Conservation (phyloP, 1,284 basidiomycete genomes). For the Malassezia vespertilionis region DNA sequence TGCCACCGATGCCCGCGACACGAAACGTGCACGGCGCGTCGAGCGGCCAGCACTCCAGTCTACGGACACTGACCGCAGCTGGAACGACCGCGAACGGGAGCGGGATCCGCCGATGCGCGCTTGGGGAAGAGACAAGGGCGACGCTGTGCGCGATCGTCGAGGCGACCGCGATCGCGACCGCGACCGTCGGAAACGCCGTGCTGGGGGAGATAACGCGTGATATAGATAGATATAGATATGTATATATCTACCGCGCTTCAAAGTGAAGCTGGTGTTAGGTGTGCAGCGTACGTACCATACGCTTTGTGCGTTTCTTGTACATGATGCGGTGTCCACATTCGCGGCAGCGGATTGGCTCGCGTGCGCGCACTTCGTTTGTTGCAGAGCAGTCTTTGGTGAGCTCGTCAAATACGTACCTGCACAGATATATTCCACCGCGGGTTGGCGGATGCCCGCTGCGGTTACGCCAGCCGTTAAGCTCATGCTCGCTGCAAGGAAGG, state of each 20-base stretch:
- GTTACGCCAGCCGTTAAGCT: conserved; percentile 15
- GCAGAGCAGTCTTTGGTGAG: conserved; percentile 69
- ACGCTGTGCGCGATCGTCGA: background rate
- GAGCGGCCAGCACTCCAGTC: background rate
- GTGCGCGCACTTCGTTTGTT: conserved; percentile 80
- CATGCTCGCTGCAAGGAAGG: conserved; percentile 7
- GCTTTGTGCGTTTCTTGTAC: conserved; percentile 93
- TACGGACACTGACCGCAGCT: conserved; percentile 12
- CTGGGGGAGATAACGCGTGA: conserved; percentile 7
- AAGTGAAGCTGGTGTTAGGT: conserved; percentile 20
- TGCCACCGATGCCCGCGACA: no score
- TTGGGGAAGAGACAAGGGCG: conserved; percentile 6
- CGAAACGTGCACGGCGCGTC: no score
- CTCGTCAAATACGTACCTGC: conserved; percentile 58
- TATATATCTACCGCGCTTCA: conserved; percentile 19
- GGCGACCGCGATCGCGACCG: conserved; percentile 17
- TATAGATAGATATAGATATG: background rate
- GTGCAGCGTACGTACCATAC: conserved; percentile 61
- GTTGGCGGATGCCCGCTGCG: conserved; percentile 23
- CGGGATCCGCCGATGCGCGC: background rate
- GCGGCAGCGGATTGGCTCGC: conserved; percentile 88
- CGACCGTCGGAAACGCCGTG: conserved; percentile 14
- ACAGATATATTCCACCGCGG: conserved; percentile 63
- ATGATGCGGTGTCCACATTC: conserved; percentile 97
- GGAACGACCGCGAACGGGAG: background rate